Conservation (phyloP, 495 filamentous ascomycete genomes). For the Pseudevernia furfuracea region DNA sequence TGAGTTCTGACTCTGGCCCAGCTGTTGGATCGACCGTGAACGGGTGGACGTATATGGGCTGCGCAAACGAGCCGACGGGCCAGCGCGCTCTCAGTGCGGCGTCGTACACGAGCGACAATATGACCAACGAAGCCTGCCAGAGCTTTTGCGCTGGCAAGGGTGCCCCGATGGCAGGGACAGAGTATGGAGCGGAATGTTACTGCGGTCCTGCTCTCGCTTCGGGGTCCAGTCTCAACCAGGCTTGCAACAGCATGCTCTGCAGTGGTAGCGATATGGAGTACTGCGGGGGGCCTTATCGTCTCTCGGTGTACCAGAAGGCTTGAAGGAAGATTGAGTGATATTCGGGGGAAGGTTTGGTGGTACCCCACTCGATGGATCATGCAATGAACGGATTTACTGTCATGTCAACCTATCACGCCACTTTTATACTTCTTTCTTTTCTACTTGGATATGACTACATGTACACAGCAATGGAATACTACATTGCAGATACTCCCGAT, state of each 20-base stretch:
- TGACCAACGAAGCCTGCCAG: conserved; percentile 36
- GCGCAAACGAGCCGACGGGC: conserved; percentile 28
- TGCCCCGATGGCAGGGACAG: conserved; percentile 31
- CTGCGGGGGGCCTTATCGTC: conserved; percentile 36
- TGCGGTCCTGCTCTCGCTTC: conserved; percentile 30
- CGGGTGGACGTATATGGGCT: conserved; percentile 25
- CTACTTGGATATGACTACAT: neutral
- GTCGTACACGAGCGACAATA: conserved; percentile 18
- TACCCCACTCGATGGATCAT: neutral
- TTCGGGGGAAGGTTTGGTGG: neutral
- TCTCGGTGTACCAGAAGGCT: conserved; percentile 16
- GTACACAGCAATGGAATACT: neutral
- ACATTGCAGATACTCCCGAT: neutral
- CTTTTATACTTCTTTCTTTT: too few species aligned
- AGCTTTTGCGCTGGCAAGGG: conserved; percentile 29
- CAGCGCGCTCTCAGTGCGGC: conserved; percentile 30
- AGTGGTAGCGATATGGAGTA: conserved; percentile 34
- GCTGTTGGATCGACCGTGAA: conserved; percentile 15
- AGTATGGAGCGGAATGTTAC: conserved; percentile 33
- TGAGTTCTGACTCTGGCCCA: conserved; percentile 6
- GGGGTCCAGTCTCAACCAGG: conserved; percentile 23
- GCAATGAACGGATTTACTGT: neutral
- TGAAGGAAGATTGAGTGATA: neutral
- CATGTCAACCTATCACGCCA: neutral
- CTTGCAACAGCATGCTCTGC: conserved; percentile 32